Evolutionary conservation across 2,329 filamentous ascomycete genomes (phyloP).

Genomic region (Aspergillus sergii): DNA sequence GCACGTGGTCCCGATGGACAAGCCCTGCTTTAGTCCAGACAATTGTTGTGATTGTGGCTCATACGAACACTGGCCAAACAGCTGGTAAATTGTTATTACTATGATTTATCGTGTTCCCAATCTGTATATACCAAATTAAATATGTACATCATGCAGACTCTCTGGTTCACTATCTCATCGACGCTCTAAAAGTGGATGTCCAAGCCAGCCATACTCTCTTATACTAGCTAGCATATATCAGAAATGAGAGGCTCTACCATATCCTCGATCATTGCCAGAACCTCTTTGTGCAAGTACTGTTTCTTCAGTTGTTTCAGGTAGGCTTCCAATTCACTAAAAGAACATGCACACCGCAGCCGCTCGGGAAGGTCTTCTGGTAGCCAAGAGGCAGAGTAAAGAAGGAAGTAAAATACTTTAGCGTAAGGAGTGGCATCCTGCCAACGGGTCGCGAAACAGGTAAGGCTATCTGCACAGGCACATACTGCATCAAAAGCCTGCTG

Average conservation of each 20-base stretch:
- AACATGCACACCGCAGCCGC: background rate
- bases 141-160: background rate
- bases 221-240: background rate
- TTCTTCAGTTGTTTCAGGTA: conserved; percentile 26
- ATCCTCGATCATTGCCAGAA: conserved; percentile 32
- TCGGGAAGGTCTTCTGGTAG: conserved; percentile 15
- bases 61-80: conserved; percentile 9
- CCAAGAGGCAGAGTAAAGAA: conserved; percentile 14
- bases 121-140: background rate
- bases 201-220: background rate
- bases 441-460: conserved; percentile 26
- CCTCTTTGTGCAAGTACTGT: conserved; percentile 27
- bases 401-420: conserved; percentile 23
- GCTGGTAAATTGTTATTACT: conserved; percentile 28
- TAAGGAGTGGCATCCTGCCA: conserved; percentile 29
- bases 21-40: conserved; percentile 30
- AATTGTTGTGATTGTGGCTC: conserved; percentile 26
- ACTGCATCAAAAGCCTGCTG: conserved; percentile 24
- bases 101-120: conserved; percentile 10
- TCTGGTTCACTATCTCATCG: background rate
- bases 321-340: conserved; percentile 18
- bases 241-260: conserved; percentile 19
- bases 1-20: conserved; percentile 27
- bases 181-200: background rate
- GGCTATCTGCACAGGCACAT: conserved; percentile 22